Evolutionary conservation across 176 grass and related monocot species (phyloP).

Genomic region (Rhynchospora breviuscula): DNA sequence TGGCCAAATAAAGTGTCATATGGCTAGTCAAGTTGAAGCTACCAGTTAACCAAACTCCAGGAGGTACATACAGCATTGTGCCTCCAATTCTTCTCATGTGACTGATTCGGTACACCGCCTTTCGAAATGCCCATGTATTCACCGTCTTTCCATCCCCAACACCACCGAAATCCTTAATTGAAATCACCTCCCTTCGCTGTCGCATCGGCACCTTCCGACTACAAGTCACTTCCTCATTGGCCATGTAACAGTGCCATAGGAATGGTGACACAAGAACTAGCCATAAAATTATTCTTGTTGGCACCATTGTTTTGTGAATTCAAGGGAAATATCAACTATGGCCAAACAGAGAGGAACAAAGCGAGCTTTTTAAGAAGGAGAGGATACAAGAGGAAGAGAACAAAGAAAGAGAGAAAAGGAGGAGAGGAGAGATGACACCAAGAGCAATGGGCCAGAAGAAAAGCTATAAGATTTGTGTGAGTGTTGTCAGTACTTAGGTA

Average conservation of each 20-base stretch:
- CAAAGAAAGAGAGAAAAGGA: constrained; percentile 36
- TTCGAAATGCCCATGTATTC: constrained; percentile 76
- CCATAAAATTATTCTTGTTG: not conserved
- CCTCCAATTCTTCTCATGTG: constrained; percentile 50
- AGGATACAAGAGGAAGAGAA: constrained; percentile 33
- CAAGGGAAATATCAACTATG: not conserved
- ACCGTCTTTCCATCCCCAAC: constrained; percentile 61
- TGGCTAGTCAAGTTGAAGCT: constrained; percentile 92
- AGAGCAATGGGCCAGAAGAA: constrained; percentile 44
- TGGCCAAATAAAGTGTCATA: constrained; percentile 78
- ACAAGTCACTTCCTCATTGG: constrained; percentile 35
- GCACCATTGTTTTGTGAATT: not conserved
- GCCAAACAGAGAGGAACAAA: constrained; percentile 57
- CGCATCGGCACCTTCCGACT: constrained; percentile 37
- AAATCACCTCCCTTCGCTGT: constrained; percentile 48
- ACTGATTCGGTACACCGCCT: constrained; percentile 60
- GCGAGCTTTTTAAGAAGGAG: constrained; percentile 28
- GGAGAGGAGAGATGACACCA: constrained; percentile 21
- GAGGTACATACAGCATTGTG: constrained; percentile 46
- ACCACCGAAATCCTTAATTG: constrained; percentile 58
- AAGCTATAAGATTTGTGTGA: not conserved
- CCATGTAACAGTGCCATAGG: constrained; percentile 13
- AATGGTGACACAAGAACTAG: not conserved
- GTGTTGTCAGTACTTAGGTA: constrained; percentile 7
- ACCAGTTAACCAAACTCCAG: constrained; percentile 76